Evolutionary conservation across 2,329 filamentous ascomycete genomes (phyloP).

Genomic region (Aspergillus uvarum): DNA sequence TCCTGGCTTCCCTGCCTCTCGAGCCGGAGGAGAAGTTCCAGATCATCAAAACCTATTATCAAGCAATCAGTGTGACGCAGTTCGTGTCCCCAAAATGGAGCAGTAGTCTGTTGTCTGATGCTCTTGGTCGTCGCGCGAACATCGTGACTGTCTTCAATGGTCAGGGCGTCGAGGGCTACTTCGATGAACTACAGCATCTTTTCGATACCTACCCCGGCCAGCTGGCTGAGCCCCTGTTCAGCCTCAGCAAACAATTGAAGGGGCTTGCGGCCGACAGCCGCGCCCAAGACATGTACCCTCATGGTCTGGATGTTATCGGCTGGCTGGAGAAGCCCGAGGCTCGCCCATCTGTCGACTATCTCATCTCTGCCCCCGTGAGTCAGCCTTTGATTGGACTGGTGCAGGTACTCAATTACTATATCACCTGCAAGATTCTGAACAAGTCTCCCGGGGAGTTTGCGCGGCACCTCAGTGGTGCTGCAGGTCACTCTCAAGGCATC

Average conservation of each 20-base stretch:
- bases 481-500: conserved; percentile 41
- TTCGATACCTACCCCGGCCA: conserved; percentile 1
- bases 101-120: not conserved
- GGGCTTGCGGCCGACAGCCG: not conserved
- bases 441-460: not conserved
- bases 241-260: not conserved
- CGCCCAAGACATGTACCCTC: not conserved
- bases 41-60: not conserved
- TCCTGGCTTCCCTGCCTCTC: not conserved
- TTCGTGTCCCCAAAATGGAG: not conserved
- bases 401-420: conserved; percentile 17
- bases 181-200: not conserved
- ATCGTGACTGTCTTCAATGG: conserved; percentile 1
- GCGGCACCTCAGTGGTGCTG: not conserved
- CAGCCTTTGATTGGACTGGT: conserved; percentile 39
- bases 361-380: conserved; percentile 37
- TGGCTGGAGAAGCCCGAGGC: conserved; percentile 26
- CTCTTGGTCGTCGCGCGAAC: not conserved
- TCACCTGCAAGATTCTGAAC: not conserved
- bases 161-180: not conserved
- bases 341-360: conserved; percentile 30
- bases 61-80: not conserved
- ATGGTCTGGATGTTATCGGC: not conserved
- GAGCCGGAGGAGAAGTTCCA: too few species aligned
- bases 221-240: not conserved